Conservation (phyloP, 1,284 basidiomycete genomes). For the Gymnopus androsaceus region DNA sequence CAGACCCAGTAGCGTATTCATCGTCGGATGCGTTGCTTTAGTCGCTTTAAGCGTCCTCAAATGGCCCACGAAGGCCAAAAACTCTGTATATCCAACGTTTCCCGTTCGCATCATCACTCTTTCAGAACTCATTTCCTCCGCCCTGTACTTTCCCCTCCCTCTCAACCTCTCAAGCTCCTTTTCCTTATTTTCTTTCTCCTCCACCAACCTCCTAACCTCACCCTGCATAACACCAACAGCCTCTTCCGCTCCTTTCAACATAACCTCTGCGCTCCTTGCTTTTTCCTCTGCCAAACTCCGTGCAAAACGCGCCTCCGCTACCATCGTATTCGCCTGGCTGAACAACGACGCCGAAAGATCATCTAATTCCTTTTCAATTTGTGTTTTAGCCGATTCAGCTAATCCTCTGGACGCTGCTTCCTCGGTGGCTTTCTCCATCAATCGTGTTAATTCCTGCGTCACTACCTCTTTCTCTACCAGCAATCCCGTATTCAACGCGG, state of each 20-base stretch:
- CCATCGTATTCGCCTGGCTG: constrained; percentile 89
- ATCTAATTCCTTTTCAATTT: constrained; percentile 89
- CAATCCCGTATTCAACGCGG: constrained; percentile 83
- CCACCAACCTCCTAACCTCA: constrained; percentile 50
- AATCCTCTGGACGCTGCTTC: constrained; percentile 90
- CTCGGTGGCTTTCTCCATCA: constrained; percentile 94
- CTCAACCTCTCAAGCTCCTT: neutral
- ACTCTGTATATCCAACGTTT: constrained; percentile 86
- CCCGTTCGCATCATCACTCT: constrained; percentile 61
- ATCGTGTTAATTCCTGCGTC: constrained; percentile 85
- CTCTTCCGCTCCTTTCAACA: constrained; percentile 80
- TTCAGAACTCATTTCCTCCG: constrained; percentile 62
- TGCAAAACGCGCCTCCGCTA: constrained; percentile 84
- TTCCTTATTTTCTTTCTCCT: constrained; percentile 51
- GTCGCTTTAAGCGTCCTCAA: constrained; percentile 70
- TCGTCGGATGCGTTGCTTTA: constrained; percentile 57
- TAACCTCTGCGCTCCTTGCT: constrained; percentile 83
- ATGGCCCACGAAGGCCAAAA: constrained; percentile 80
- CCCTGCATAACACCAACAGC: constrained; percentile 65
- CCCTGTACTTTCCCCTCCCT: neutral
- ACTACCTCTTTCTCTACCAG: constrained; percentile 93
- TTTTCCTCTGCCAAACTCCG: constrained; percentile 80
- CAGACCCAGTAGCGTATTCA: constrained; percentile 73
- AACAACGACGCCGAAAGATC: constrained; percentile 90
- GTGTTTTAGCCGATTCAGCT: constrained; percentile 81